phyloP scores from a whole-genome alignment of 805 yeast species.

The Torulaspora microellipsoides region DNA sequence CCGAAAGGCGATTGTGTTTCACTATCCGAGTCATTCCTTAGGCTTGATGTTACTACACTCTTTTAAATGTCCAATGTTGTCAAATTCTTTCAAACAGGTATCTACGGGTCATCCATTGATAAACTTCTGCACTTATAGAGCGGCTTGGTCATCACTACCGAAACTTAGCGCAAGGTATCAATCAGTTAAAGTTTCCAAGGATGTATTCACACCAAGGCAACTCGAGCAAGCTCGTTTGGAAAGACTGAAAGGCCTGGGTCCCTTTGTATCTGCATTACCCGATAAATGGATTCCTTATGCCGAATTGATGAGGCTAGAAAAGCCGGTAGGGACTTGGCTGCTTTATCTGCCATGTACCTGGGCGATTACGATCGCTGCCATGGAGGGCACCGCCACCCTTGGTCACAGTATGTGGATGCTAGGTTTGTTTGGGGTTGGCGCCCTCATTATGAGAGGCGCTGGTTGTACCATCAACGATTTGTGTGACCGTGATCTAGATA shows the following conservation, averaged over 20 bases:
- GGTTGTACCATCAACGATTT: constrained; percentile 96
- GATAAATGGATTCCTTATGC: constrained; percentile 80
- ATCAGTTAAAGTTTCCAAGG: constrained; percentile 4
- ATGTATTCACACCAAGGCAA: constrained; percentile 27
- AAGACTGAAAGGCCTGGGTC: constrained; percentile 45
- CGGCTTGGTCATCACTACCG: not conserved
- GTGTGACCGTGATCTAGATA: constrained; percentile 76
- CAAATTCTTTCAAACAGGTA: too few species aligned
- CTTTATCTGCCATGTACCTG: constrained; percentile 82
- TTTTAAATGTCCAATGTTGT: too few species aligned
- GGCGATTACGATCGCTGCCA: constrained; percentile 91
- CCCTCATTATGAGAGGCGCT: constrained; percentile 92
- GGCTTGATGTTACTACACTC: too few species aligned
- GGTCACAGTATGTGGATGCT: constrained; percentile 56
- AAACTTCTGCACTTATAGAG: not conserved
- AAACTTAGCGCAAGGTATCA: constrained; percentile 3
- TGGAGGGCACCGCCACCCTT: constrained; percentile 63
- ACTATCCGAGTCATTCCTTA: too few species aligned
- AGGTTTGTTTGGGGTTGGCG: constrained; percentile 73
- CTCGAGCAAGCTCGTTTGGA: constrained; percentile 43
- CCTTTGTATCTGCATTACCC: constrained; percentile 61
- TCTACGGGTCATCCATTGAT: too few species aligned
- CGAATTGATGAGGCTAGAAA: constrained; percentile 84
- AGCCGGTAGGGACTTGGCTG: constrained; percentile 92
- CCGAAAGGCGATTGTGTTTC: too few species aligned